These are phyloP conservation scores for Scutellaria baicalensis DNA, from an alignment of 257 asterid genomes.

Conservation along the genomic window DNA sequence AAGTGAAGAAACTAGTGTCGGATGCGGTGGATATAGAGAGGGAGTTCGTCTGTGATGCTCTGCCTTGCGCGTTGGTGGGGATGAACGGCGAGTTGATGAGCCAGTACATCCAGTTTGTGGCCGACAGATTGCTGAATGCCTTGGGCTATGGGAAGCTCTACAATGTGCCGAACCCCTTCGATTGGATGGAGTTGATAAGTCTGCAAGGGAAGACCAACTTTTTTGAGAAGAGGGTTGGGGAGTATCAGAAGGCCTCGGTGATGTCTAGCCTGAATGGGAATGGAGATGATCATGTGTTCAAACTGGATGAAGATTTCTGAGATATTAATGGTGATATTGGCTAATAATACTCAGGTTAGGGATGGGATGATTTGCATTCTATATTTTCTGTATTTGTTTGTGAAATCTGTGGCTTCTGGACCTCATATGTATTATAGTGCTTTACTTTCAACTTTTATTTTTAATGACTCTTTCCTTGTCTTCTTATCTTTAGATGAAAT, in stretches of 20 bases:
- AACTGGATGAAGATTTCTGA: slow-evolving; percentile 79
- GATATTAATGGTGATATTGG: not conserved
- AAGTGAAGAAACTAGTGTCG: slow-evolving; percentile 46
- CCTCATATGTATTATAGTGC: no score
- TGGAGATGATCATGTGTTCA: slow-evolving; percentile 51
- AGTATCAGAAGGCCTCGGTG: slow-evolving; percentile 84
- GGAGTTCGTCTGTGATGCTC: slow-evolving; percentile 78
- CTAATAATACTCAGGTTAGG: no score
- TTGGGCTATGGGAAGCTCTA: slow-evolving; percentile 69
- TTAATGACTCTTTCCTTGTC: no score
- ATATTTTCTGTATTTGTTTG: no score
- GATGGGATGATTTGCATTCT: no score
- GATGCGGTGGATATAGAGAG: slow-evolving; percentile 79
- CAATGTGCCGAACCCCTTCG: slow-evolving; percentile 67
- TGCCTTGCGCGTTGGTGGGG: slow-evolving; percentile 81
- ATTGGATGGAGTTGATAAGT: slow-evolving; percentile 96
- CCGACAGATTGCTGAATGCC: slow-evolving; percentile 61
- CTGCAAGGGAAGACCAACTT: slow-evolving; percentile 93
- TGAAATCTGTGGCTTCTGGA: no score
- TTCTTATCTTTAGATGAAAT: no score
- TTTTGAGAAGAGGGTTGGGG: slow-evolving; percentile 96
- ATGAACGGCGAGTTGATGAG: slow-evolving; percentile 82
- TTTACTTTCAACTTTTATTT: no score
- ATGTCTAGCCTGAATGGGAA: slow-evolving; percentile 63
- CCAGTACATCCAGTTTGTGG: slow-evolving; percentile 74